Conservation (phyloP, 129 eudicot genomes). For the Tagetes erecta region DNA sequence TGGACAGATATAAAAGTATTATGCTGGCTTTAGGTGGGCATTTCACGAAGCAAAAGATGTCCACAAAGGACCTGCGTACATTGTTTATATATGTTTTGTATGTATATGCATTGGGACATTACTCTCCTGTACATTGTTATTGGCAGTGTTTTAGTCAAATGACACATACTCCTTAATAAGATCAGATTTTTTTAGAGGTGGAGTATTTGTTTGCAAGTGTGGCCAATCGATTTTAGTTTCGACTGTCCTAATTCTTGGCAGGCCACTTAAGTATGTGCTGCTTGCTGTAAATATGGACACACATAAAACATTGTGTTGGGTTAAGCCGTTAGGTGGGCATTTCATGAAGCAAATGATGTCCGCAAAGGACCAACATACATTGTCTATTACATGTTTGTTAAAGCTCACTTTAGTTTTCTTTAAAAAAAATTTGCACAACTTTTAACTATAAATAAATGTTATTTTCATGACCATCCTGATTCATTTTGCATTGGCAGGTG, state of each 20-base stretch:
- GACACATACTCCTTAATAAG: too few relatives aligned
- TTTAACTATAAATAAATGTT: neutral
- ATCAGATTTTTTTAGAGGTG: too few relatives aligned
- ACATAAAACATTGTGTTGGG: neutral
- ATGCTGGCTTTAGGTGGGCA: slow-evolving; percentile 47
- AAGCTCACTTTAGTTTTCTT: neutral
- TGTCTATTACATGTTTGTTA: neutral
- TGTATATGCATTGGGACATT: neutral
- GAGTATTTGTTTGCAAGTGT: too few relatives aligned
- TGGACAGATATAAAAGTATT: slow-evolving; percentile 34
- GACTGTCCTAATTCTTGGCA: slow-evolving; percentile 49
- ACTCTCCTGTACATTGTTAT: neutral
- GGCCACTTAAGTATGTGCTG: slow-evolving; percentile 44
- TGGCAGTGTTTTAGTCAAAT: neutral
- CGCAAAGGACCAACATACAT: slow-evolving; percentile 43
- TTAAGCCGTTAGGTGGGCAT: too few relatives aligned
- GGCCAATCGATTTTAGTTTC: too few relatives aligned
- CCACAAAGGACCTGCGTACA: slow-evolving; percentile 38
- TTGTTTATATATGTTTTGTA: neutral
- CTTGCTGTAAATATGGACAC: slow-evolving; percentile 47
- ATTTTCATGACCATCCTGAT: neutral
- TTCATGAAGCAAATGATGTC: neutral
- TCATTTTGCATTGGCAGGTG: slow-evolving; percentile 45
- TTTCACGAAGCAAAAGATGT: slow-evolving; percentile 30
- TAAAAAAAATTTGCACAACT: neutral